Percentiles rank a stretch among this genome's conserved stretches.
These are phyloP conservation scores for Rubus parviflorus DNA, from an alignment of 306 rosid species.

Conservation along the genomic window DNA sequence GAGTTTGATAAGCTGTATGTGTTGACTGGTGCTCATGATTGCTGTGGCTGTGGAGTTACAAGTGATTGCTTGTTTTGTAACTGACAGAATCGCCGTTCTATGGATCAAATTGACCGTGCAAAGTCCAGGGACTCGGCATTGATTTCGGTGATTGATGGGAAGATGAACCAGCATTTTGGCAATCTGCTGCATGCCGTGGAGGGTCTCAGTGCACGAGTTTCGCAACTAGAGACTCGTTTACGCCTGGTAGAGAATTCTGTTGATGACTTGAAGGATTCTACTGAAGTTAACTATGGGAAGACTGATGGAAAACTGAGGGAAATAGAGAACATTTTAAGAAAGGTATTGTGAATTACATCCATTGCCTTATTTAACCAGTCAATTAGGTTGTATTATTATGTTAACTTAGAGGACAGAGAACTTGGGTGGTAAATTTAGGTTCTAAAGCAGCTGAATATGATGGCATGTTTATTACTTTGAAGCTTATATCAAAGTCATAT, in stretches of 20 bases:
- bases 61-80: constrained; percentile 10
- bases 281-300: constrained; percentile 24
- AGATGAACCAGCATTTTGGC: constrained; percentile 30
- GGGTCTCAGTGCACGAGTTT: constrained; percentile 32
- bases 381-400: background rate
- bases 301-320: constrained; percentile 34
- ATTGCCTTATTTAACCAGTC: background rate
- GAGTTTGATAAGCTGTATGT: background rate
- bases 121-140: constrained; percentile 5
- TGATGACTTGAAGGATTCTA: constrained; percentile 34
- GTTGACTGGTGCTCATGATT: background rate
- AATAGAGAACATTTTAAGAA: constrained; percentile 29
- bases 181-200: constrained; percentile 28
- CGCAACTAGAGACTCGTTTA: constrained; percentile 38
- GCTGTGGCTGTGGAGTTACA: background rate
- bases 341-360: constrained; percentile 17
- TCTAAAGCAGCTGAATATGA: background rate
- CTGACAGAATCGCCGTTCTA: constrained; percentile 4
- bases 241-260: constrained; percentile 31
- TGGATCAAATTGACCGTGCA: constrained; percentile 5
- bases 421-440: background rate
- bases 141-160: constrained; percentile 29
- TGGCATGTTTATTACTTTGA: background rate
- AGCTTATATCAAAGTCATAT: background rate
- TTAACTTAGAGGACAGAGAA: background rate